phyloP scores from a whole-genome alignment of 495 filamentous ascomycete species.

The Penicillium parvum region DNA sequence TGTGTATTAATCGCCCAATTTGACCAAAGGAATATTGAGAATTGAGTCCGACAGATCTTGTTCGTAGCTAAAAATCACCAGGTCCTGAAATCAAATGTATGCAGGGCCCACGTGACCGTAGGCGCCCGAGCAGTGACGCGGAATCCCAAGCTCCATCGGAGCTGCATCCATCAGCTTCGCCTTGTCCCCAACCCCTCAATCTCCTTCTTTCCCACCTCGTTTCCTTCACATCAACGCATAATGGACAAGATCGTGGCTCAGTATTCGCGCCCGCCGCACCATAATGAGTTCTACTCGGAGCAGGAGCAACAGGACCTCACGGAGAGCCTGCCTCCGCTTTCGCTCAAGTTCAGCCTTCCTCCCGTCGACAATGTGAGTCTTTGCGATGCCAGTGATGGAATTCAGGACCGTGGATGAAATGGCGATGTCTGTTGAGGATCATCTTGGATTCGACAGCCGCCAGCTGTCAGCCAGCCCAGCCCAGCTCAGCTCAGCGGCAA shows the following conservation, averaged over 20 bases:
- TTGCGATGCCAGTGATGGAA: not conserved
- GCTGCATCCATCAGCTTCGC: slow-evolving; percentile 28
- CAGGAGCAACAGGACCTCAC: slow-evolving; percentile 73
- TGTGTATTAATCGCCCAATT: too few species aligned
- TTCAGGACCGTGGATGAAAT: not conserved
- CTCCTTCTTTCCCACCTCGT: slow-evolving; percentile 1
- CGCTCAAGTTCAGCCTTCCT: slow-evolving; percentile 87
- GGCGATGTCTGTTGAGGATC: too few species aligned
- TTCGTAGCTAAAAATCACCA: not conserved
- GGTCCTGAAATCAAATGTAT: not conserved
- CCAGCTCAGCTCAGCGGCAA: slow-evolving; percentile 6
- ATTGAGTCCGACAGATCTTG: too few species aligned
- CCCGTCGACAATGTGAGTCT: slow-evolving; percentile 80
- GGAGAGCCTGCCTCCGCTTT: slow-evolving; percentile 63
- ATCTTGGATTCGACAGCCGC: not conserved
- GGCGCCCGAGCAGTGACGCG: slow-evolving; percentile 46
- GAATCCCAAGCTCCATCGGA: slow-evolving; percentile 35
- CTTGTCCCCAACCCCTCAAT: slow-evolving; percentile 9
- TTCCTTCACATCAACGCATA: slow-evolving; percentile 22
- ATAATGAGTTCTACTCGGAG: slow-evolving; percentile 65
- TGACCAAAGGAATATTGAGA: too few species aligned
- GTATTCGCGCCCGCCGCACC: slow-evolving; percentile 73
- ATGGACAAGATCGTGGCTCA: slow-evolving; percentile 94
- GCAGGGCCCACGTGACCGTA: slow-evolving; percentile 33
- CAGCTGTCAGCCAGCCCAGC: not conserved